Evolutionary conservation across 2,329 filamentous ascomycete genomes (phyloP).

Genomic region (Scopulariopsis brevicaulis): DNA sequence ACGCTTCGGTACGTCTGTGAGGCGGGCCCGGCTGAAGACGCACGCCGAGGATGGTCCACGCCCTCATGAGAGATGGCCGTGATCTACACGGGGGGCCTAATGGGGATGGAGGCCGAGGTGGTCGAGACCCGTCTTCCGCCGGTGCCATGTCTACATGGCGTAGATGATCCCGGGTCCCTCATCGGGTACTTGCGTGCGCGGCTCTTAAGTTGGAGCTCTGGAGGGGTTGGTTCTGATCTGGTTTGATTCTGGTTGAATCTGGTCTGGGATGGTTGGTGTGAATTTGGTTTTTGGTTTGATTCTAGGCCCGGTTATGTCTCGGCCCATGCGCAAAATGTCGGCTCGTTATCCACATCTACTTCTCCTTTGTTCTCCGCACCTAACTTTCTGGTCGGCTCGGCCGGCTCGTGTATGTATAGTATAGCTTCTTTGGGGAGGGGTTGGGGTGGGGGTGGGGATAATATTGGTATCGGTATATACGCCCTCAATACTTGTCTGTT

Average conservation of each 20-base stretch:
- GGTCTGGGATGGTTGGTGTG: neutral
- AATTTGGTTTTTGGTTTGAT: neutral
- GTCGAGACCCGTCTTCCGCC: neutral
- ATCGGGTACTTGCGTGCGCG: neutral
- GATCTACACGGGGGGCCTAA: neutral
- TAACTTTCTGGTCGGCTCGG: neutral
- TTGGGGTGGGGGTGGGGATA: neutral
- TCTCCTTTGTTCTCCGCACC: neutral
- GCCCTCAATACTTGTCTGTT: neutral
- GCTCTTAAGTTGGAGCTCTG: neutral
- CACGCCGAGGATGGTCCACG: neutral
- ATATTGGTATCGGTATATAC: neutral
- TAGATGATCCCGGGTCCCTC: neutral
- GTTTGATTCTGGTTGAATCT: too few relatives aligned
- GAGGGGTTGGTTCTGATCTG: too few relatives aligned
- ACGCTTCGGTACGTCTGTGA: neutral
- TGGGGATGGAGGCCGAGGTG: neutral
- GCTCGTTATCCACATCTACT: neutral
- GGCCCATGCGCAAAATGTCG: neutral
- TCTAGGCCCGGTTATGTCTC: neutral
- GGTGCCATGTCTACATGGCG: neutral
- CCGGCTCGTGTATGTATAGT: neutral
- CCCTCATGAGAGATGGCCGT: conserved; percentile 1
- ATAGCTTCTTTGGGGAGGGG: neutral
- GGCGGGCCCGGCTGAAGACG: too few relatives aligned